Evolutionary conservation across 768 basidiomycete species (phyloP).

Genomic region (Lactarius quietus): DNA sequence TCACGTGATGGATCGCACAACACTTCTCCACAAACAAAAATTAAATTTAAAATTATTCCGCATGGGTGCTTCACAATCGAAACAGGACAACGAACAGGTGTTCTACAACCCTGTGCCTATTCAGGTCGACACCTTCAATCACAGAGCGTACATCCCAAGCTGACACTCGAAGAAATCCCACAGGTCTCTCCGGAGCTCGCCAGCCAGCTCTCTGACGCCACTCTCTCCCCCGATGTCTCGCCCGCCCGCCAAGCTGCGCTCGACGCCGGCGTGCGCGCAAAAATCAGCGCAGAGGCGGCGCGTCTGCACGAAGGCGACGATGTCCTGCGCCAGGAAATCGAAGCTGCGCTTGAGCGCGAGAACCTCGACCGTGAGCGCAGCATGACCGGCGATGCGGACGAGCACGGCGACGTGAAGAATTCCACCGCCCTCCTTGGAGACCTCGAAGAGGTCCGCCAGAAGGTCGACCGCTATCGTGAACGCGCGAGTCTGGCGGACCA

Average conservation of each 20-base stretch:
- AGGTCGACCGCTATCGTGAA: slow-evolving; percentile 67
- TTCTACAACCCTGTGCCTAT: slow-evolving; percentile 40
- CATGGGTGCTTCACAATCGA: slow-evolving; percentile 75
- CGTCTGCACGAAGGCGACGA: slow-evolving; percentile 68
- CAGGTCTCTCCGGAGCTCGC: slow-evolving; percentile 86
- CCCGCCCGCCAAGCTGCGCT: slow-evolving; percentile 69
- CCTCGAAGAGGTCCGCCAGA: slow-evolving; percentile 66
- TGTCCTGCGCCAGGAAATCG: slow-evolving; percentile 66
- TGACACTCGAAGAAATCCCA: slow-evolving; percentile 7
- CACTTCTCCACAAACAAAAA: neutral
- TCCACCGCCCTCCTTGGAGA: slow-evolving; percentile 67
- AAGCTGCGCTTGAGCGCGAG: slow-evolving; percentile 78
- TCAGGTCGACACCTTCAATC: slow-evolving; percentile 31
- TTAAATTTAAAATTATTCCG: neutral
- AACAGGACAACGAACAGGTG: slow-evolving; percentile 54
- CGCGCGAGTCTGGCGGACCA: slow-evolving; percentile 52
- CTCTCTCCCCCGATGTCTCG: slow-evolving; percentile 54
- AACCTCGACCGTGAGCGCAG: slow-evolving; percentile 74
- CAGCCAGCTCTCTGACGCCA: slow-evolving; percentile 67
- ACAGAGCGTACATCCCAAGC: neutral
- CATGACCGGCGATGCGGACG: slow-evolving; percentile 41
- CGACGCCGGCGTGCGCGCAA: slow-evolving; percentile 67
- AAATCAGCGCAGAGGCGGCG: slow-evolving; percentile 65
- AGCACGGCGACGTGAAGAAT: slow-evolving; percentile 46
- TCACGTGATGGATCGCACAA: slow-evolving; percentile 9